These are phyloP conservation scores for Limonium bicolor DNA, from an alignment of 148 eudicot species.

Conservation along the genomic window DNA sequence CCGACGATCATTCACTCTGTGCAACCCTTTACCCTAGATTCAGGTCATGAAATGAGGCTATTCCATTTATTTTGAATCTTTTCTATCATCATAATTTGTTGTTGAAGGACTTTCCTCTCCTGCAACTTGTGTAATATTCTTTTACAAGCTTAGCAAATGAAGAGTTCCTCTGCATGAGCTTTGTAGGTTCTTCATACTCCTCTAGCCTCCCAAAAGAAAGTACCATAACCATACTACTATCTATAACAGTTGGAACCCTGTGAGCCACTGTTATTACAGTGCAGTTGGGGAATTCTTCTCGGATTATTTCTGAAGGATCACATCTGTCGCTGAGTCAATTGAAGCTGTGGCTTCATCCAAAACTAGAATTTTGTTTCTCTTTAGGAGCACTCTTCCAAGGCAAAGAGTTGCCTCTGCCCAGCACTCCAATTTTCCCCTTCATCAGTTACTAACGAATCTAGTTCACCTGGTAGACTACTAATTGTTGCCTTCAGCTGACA, in stretches of 20 bases:
- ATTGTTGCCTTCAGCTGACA: conserved; percentile 62
- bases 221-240: conserved; percentile 57
- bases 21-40: no score
- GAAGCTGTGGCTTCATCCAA: conserved; percentile 74
- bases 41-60: no score
- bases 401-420: conserved; percentile 57
- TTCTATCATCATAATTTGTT: no score
- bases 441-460: conserved; percentile 58
- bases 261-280: conserved; percentile 60
- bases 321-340: conserved; percentile 42
- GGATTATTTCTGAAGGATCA: conserved; percentile 39
- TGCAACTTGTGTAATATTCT: conserved; percentile 66
- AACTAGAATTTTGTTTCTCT: conserved; percentile 45
- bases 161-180: conserved; percentile 38
- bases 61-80: no score
- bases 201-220: conserved; percentile 50
- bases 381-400: conserved; percentile 48
- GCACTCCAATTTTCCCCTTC: conserved; percentile 66
- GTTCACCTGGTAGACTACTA: conserved; percentile 33
- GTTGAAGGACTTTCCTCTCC: conserved; percentile 9
- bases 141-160: conserved; percentile 55
- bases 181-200: conserved; percentile 60
- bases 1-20: no score
- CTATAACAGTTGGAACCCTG: conserved; percentile 53
- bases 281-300: conserved; percentile 43